Base-by-base conservation (phyloP, 768 basidiomycete species). In the Rhodotorula paludigena region DNA sequence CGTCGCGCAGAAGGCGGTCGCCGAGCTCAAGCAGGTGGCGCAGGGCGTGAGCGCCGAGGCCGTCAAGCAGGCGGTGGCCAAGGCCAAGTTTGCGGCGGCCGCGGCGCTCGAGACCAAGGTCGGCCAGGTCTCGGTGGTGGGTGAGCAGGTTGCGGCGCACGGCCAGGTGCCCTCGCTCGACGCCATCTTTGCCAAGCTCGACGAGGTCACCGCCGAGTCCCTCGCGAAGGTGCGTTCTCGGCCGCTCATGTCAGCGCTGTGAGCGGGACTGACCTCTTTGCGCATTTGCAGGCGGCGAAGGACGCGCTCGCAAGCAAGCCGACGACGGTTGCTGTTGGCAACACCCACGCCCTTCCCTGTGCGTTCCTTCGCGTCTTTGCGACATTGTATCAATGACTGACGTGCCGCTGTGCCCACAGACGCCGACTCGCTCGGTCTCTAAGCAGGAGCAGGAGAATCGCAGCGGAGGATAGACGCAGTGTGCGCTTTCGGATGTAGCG, bases 61-160 rank as follows among this genome's bases (percentile, higher is more conserved):
- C 49, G 78, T 94, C 66, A 87, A 87, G 82, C 82, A 83, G 68
- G 93, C 94, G 23, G 80, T 91, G 44, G 86, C 89, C 18, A 91
- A 90, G 78, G 90, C 94, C 69, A 92, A 89, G 79, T 93, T 97
- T 76, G 80, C 83, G 57, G 84, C 87, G 73, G 93, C 92, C 5
- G 82, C 80, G 63, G 81, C 83, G 55, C 73, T 83, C 36, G 94
- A 99, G 69, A 82, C 81, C 63, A 81, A 89, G 63, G 85, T 86
- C 15, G 89, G 89, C 28, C 76, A 89, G 38, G 77, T 88, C 36
- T 75, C 78, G 51, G 78, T 83, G 41, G 77, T 90, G 62, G 88
- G 87, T 38, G 77, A 84, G 36, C 85, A 87, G 81, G 89, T 89
- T 12, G 63, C 63, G 32, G 32, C 58, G 9, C 3, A 52, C 45